A percentile compares a stretch with the other conserved stretches of the same genome.
Evolutionary conservation across 129 eudicot species (phyloP).

Genomic region (Glebionis coronaria): DNA sequence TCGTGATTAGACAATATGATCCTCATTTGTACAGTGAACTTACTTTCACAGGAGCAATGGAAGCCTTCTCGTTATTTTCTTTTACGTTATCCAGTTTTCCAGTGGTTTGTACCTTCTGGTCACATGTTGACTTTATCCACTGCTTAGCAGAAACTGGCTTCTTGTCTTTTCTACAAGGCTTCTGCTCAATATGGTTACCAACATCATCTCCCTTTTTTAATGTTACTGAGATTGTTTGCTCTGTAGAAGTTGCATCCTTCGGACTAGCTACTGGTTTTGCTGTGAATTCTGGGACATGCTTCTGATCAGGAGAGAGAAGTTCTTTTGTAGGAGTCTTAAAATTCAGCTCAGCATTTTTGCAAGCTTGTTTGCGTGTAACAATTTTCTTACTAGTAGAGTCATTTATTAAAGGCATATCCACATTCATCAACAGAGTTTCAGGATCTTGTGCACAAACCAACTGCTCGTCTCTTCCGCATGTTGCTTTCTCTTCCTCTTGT

Average conservation of each 20-base stretch:
- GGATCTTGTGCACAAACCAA: slow-evolving; percentile 17
- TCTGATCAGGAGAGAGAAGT: slow-evolving; percentile 27
- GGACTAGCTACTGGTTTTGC: slow-evolving; percentile 20
- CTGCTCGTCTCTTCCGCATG: slow-evolving; percentile 29
- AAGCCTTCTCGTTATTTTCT: slow-evolving; percentile 39
- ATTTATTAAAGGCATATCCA: slow-evolving; percentile 26
- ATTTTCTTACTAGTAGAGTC: slow-evolving; percentile 10
- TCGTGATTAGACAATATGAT: slow-evolving; percentile 10
- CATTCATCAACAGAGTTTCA: slow-evolving; percentile 16
- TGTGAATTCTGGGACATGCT: slow-evolving; percentile 26
- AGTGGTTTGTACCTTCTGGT: slow-evolving; percentile 24
- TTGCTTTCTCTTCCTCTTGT: slow-evolving; percentile 22
- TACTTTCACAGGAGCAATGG: slow-evolving; percentile 35
- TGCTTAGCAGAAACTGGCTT: slow-evolving; percentile 36
- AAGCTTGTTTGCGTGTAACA: slow-evolving; percentile 9
- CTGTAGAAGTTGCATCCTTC: slow-evolving; percentile 25
- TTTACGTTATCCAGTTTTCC: slow-evolving; percentile 30
- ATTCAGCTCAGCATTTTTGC: slow-evolving; percentile 19
- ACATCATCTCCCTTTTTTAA: slow-evolving; percentile 23
- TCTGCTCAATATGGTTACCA: slow-evolving; percentile 28
- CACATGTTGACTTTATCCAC: slow-evolving; percentile 31
- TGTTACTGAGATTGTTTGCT: slow-evolving; percentile 24
- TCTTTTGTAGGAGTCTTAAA: slow-evolving; percentile 21
- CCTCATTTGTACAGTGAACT: slow-evolving; percentile 22
- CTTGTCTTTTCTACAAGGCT: slow-evolving; percentile 36